Evolutionary conservation across 2,329 filamentous ascomycete genomes (phyloP).

Genomic region (Gnomoniopsis smithogilvyi): DNA sequence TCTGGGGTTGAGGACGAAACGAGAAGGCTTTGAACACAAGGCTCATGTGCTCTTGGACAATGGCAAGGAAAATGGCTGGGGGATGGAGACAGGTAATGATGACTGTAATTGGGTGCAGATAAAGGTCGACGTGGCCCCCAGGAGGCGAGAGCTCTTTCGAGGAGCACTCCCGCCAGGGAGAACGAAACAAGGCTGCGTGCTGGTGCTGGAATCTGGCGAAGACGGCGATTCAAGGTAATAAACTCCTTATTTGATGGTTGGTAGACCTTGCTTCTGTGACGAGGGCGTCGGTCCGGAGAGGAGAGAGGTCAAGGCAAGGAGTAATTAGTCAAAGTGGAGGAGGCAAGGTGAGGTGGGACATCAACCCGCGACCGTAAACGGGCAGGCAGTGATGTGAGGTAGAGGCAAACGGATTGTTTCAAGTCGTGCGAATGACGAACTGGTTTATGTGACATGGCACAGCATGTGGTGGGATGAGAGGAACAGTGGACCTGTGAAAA

Average conservation of each 20-base stretch:
- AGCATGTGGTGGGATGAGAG: background rate
- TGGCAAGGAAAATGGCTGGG: background rate
- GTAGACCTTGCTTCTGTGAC: background rate
- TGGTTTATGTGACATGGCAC: background rate
- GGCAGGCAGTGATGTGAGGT: background rate
- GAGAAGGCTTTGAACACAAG: background rate
- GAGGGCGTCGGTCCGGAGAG: background rate
- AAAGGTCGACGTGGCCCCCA: background rate
- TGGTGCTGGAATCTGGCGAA: background rate
- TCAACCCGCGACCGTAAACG: background rate
- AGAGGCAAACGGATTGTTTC: too few relatives aligned
- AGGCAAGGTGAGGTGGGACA: background rate
- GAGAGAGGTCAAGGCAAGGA: background rate
- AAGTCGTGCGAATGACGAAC: background rate
- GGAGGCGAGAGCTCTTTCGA: background rate
- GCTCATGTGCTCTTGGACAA: background rate
- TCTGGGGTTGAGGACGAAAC: background rate
- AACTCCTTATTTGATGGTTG: conserved; percentile 3
- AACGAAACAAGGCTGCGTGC: background rate
- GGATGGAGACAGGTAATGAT: background rate
- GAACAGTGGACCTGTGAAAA: background rate
- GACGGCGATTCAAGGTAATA: background rate
- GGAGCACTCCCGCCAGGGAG: background rate
- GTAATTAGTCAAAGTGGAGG: background rate
- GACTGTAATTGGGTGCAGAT: background rate